A percentile compares a stretch with the other conserved stretches of the same genome.
These are phyloP conservation scores for Malus asiatica DNA, from an alignment of 306 rosid genomes.

Conservation along the genomic window DNA sequence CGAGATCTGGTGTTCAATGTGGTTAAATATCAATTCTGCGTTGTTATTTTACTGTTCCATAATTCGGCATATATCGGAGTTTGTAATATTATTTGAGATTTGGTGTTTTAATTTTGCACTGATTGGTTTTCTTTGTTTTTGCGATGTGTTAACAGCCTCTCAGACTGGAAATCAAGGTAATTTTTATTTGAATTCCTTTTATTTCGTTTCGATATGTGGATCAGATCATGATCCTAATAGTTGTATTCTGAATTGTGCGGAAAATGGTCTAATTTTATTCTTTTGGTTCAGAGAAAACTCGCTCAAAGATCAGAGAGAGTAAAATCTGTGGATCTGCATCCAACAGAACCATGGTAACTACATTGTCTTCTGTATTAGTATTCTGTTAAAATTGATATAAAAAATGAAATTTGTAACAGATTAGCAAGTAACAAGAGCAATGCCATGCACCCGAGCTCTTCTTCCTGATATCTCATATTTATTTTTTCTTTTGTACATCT, in stretches of 20 bases:
- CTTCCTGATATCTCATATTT: background rate
- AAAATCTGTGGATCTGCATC: constrained; percentile 98
- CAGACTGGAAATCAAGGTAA: constrained; percentile 99
- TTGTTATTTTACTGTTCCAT: background rate
- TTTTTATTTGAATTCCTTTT: background rate
- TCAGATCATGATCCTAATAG: constrained; percentile 13
- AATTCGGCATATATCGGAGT: background rate
- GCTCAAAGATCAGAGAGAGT: constrained; percentile 70
- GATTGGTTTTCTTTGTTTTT: constrained; percentile 30
- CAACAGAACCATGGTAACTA: constrained; percentile 96
- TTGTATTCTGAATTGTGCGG: constrained; percentile 9
- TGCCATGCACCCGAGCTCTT: background rate
- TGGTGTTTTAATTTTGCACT: constrained; percentile 23
- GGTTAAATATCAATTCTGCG: constrained; percentile 6
- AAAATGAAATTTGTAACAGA: background rate
- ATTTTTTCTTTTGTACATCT: background rate
- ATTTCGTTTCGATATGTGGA: background rate
- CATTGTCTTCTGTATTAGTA: background rate
- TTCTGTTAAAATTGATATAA: background rate
- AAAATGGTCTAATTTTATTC: constrained; percentile 7
- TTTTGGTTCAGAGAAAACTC: constrained; percentile 46
- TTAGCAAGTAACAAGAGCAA: background rate
- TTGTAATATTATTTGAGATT: background rate
- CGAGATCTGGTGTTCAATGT: constrained; percentile 39
- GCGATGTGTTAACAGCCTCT: constrained; percentile 74